Percentiles rank a stretch among this genome's conserved stretches.
Evolutionary conservation across 495 filamentous ascomycete genomes (phyloP).

Genomic region (Darksidea phi): DNA sequence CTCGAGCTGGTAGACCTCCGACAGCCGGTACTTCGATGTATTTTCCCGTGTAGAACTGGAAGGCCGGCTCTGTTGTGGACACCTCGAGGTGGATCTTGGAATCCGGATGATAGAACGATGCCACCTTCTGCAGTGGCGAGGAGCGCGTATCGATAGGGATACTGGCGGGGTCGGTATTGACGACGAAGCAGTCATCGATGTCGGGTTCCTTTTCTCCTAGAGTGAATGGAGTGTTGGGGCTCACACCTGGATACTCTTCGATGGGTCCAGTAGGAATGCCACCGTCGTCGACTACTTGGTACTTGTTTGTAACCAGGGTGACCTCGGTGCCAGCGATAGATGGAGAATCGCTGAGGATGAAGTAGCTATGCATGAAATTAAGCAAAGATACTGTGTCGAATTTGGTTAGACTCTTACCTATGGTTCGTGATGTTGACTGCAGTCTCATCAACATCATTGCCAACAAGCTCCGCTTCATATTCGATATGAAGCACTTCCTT

Average conservation of each 20-base stretch:
- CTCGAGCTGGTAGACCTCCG: slow-evolving; percentile 61
- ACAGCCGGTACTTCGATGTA: slow-evolving; percentile 74
- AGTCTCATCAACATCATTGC: slow-evolving; percentile 73
- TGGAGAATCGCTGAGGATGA: slow-evolving; percentile 70
- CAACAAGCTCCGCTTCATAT: slow-evolving; percentile 82
- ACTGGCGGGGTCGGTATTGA: slow-evolving; percentile 59
- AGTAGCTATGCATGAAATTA: slow-evolving; percentile 63
- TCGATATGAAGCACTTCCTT: slow-evolving; percentile 75
- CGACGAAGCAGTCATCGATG: slow-evolving; percentile 88
- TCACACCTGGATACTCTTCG: slow-evolving; percentile 58
- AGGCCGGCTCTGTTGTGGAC: slow-evolving; percentile 85
- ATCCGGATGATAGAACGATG: slow-evolving; percentile 65
- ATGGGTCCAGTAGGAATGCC: slow-evolving; percentile 49
- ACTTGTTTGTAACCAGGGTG: slow-evolving; percentile 65
- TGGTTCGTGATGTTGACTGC: slow-evolving; percentile 92
- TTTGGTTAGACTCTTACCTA: slow-evolving; percentile 56
- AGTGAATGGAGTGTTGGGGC: slow-evolving; percentile 62
- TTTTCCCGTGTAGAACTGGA: slow-evolving; percentile 93
- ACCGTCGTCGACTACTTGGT: slow-evolving; percentile 70
- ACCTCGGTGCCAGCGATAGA: slow-evolving; percentile 75
- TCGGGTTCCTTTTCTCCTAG: slow-evolving; percentile 65
- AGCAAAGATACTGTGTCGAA: background rate
- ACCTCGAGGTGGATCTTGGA: slow-evolving; percentile 79
- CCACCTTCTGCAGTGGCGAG: slow-evolving; percentile 61
- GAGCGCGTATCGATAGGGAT: slow-evolving; percentile 76